Evolutionary conservation across 2,329 filamentous ascomycete species (phyloP).

Genomic region (Cordyceps javanica): DNA sequence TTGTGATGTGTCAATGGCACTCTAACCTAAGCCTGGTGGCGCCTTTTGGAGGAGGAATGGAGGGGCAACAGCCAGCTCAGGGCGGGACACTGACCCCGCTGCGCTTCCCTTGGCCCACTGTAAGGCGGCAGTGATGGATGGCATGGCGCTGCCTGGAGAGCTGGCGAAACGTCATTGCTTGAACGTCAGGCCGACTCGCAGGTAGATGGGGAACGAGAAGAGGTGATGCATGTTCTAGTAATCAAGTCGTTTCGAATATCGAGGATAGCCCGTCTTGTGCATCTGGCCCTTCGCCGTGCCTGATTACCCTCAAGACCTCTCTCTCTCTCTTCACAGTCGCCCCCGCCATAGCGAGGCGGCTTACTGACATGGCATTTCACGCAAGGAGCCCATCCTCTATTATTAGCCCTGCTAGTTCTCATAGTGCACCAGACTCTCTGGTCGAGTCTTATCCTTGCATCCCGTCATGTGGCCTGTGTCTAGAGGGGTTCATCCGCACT

Average conservation of each 20-base stretch:
- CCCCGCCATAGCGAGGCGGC: background rate
- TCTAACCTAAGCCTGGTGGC: background rate
- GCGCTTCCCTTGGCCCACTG: conserved; percentile 1
- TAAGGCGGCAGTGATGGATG: background rate
- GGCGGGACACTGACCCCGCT: background rate
- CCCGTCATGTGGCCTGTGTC: conserved; percentile 9
- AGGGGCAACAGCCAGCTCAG: conserved; percentile 4
- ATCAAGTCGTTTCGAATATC: background rate
- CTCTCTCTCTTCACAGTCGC: too few species aligned
- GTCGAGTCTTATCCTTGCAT: conserved; percentile 12
- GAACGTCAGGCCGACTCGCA: background rate
- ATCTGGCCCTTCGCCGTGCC: background rate
- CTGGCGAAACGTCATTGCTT: conserved; percentile 1
- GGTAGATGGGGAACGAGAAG: background rate
- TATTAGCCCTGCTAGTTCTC: background rate
- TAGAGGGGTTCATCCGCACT: conserved; percentile 5
- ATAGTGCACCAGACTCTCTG: background rate
- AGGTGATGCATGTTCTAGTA: background rate
- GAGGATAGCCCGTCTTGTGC: background rate
- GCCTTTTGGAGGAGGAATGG: background rate
- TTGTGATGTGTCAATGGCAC: background rate
- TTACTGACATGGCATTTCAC: background rate
- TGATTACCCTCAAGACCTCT: background rate
- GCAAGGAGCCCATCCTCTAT: background rate
- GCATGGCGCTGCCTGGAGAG: background rate